These are phyloP conservation scores for Xylaria arbuscula DNA, from an alignment of 2,329 filamentous ascomycete genomes.

Conservation along the genomic window DNA sequence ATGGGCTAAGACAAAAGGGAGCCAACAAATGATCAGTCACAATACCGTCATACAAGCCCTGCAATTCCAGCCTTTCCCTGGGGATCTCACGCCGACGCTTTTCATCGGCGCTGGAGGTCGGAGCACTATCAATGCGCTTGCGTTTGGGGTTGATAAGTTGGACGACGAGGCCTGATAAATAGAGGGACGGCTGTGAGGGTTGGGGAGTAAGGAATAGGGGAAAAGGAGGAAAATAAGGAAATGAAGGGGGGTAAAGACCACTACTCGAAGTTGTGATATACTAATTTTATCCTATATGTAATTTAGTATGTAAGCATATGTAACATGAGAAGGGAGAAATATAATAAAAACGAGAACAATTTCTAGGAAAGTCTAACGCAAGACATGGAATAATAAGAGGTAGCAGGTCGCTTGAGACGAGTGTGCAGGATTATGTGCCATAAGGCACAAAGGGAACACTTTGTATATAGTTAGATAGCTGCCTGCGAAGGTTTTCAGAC, in stretches of 20 bases:
- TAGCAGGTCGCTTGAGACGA: no score
- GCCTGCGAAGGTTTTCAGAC: no score
- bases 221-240: background rate
- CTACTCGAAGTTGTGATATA: background rate
- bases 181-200: background rate
- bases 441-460: no score
- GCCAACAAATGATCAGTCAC: background rate
- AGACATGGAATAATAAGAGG: no score
- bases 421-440: no score
- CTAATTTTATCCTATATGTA: no score
- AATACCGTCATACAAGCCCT: conserved; percentile 54
- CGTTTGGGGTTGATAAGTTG: conserved; percentile 52
- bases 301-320: no score
- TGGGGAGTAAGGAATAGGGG: background rate
- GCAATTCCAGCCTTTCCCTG: conserved; percentile 58
- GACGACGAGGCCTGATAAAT: conserved; percentile 52
- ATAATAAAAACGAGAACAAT: no score
- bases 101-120: conserved; percentile 56
- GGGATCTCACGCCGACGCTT: conserved; percentile 59
- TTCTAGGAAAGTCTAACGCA: no score
- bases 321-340: no score
- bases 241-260: background rate
- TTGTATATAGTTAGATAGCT: no score
- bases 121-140: conserved; percentile 55
- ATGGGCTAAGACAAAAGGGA: background rate